A percentile compares a stretch with the other conserved stretches of the same genome.
These are phyloP conservation scores for Cardiospermum halicacabum DNA, from an alignment of 345 rosid species.

Conservation along the genomic window DNA sequence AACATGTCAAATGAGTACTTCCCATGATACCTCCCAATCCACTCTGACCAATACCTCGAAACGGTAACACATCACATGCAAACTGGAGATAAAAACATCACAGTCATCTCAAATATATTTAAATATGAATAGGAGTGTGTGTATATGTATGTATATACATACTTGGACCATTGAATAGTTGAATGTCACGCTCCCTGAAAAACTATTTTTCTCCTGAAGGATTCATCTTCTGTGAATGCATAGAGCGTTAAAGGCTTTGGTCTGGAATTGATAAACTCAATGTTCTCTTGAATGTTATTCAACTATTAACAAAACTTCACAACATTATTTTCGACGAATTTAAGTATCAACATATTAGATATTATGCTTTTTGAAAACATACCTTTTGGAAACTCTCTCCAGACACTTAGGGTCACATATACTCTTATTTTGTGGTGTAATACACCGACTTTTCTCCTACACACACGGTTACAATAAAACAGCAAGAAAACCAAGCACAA, in stretches of 20 bases:
- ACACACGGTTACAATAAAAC: too few species aligned
- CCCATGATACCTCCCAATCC: conserved; percentile 91
- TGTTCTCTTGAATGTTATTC: conserved; percentile 49
- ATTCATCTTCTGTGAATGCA: conserved; percentile 57
- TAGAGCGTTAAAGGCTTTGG: conserved; percentile 54
- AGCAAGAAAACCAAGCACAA: too few species aligned
- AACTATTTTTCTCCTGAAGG: conserved; percentile 51
- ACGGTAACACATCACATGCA: conserved; percentile 60
- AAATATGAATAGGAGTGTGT: too few species aligned
- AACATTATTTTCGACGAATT: too few species aligned
- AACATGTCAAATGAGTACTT: conserved; percentile 85
- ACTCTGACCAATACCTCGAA: conserved; percentile 85
- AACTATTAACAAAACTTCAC: conserved; percentile 45
- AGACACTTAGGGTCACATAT: too few species aligned
- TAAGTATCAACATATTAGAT: neutral
- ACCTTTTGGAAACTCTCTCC: too few species aligned
- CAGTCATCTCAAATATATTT: neutral
- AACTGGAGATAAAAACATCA: conserved; percentile 36
- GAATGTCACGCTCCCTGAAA: conserved; percentile 68
- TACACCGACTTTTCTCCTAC: too few species aligned
- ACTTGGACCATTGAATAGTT: conserved; percentile 73
- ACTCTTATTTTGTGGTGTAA: too few species aligned
- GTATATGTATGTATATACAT: too few species aligned
- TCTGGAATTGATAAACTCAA: conserved; percentile 46
- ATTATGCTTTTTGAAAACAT: too few species aligned